Percentiles rank a stretch among this genome's conserved stretches.
These are phyloP conservation scores for Fomitiporia mediterranea DNA, from an alignment of 1,284 basidiomycete genomes.

Conservation along the genomic window DNA sequence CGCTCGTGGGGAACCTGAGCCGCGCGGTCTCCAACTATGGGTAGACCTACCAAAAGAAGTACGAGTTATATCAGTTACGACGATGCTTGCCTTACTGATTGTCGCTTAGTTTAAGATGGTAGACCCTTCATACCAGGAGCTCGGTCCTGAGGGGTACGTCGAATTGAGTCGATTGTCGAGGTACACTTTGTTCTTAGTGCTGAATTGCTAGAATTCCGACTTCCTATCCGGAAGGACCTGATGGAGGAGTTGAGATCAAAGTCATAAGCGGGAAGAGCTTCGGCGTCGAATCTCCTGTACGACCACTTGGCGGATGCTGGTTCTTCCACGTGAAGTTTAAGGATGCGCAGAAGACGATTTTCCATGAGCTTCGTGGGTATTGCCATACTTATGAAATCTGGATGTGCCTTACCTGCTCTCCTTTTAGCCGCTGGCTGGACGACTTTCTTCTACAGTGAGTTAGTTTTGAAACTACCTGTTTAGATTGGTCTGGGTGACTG, in stretches of 20 bases:
- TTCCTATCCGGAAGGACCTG: slow-evolving; percentile 65
- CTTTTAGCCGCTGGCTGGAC: slow-evolving; percentile 71
- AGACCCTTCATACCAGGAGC: slow-evolving; percentile 76
- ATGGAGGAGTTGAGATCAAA: slow-evolving; percentile 71
- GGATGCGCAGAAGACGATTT: slow-evolving; percentile 61
- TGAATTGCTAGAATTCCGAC: slow-evolving; percentile 54
- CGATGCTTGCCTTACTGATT: slow-evolving; percentile 30
- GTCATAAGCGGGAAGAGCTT: slow-evolving; percentile 89
- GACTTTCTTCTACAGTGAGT: slow-evolving; percentile 73
- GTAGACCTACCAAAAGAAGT: slow-evolving; percentile 84
- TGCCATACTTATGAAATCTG: slow-evolving; percentile 2
- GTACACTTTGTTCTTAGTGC: not conserved
- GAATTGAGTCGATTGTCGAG: not conserved
- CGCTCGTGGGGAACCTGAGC: slow-evolving; percentile 57
- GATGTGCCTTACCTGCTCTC: slow-evolving; percentile 8
- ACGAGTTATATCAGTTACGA: slow-evolving; percentile 17
- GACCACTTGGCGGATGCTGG: slow-evolving; percentile 90
- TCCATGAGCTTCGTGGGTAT: slow-evolving; percentile 78
- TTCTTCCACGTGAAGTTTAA: slow-evolving; percentile 82
- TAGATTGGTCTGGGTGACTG: not conserved
- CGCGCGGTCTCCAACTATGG: slow-evolving; percentile 89
- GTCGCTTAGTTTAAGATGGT: slow-evolving; percentile 74
- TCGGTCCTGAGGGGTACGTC: slow-evolving; percentile 55
- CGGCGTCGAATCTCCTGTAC: slow-evolving; percentile 82
- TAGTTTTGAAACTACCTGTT: not conserved